Evolutionary conservation across 2,329 filamentous ascomycete species (phyloP).

Genomic region (Neodidymelliopsis sp.): DNA sequence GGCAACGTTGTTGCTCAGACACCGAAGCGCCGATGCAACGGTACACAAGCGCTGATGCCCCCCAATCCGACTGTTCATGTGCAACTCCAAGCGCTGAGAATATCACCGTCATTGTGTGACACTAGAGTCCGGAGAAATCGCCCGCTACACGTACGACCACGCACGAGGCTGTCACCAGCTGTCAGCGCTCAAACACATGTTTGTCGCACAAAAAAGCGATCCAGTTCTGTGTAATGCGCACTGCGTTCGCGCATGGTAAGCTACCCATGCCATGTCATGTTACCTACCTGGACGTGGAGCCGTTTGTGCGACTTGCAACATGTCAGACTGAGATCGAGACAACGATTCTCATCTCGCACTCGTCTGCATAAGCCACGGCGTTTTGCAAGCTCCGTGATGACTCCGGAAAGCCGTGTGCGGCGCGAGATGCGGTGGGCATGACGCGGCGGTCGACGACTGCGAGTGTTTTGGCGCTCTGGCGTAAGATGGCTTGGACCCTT

Average conservation of each 20-base stretch:
- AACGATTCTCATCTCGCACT: background rate
- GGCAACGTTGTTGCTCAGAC: slow-evolving; percentile 5
- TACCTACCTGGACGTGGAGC: slow-evolving; percentile 10
- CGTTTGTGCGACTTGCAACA: slow-evolving; percentile 6
- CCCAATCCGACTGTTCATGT: slow-evolving; percentile 1
- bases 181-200: background rate
- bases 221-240: background rate
- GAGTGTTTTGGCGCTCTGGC: background rate
- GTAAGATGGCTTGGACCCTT: background rate
- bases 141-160: slow-evolving; percentile 2
- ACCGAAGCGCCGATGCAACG: slow-evolving; percentile 13
- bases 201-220: background rate
- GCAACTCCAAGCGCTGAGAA: slow-evolving; percentile 6
- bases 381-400: background rate
- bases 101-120: slow-evolving; percentile 3
- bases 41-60: slow-evolving; percentile 16
- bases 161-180: slow-evolving; percentile 6
- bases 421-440: background rate
- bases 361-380: background rate
- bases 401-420: background rate
- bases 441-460: background rate
- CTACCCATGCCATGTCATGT: slow-evolving; percentile 1
- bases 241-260: background rate
- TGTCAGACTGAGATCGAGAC: slow-evolving; percentile 3
- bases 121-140: too few relatives aligned